Evolutionary conservation across 768 basidiomycete species (phyloP).

Genomic region (Strobilomyces dryophilus): DNA sequence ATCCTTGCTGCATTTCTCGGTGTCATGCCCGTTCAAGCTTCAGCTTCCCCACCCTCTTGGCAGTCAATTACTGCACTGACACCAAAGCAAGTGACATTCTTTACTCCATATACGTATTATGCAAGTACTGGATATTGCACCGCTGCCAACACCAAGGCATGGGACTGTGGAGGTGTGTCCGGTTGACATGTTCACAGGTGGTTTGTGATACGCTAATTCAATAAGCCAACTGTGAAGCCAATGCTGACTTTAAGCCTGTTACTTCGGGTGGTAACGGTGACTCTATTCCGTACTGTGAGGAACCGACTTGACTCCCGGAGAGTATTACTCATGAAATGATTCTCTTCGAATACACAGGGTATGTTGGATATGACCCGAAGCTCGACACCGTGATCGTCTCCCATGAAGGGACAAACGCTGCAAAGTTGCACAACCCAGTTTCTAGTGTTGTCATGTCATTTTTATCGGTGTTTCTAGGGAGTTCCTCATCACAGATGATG

Average conservation of each 20-base stretch:
- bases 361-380: conserved; percentile 45
- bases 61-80: conserved; percentile 39
- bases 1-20: conserved; percentile 16
- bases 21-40: conserved; percentile 9
- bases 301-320: not conserved
- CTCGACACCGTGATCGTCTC: conserved; percentile 34
- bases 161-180: conserved; percentile 54
- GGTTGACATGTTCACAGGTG: not conserved
- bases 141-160: conserved; percentile 39
- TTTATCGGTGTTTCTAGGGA: conserved; percentile 20
- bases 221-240: conserved; percentile 45
- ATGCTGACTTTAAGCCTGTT: conserved; percentile 41
- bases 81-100: conserved; percentile 38
- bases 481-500: conserved; percentile 39
- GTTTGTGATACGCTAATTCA: not conserved
- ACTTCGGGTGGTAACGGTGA: conserved; percentile 47
- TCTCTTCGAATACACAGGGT: conserved; percentile 34
- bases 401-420: conserved; percentile 34
- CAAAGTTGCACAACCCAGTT: not conserved
- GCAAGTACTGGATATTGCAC: conserved; percentile 50
- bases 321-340: not conserved
- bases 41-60: conserved; percentile 28
- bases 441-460: not conserved
- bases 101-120: conserved; percentile 46
- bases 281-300: conserved; percentile 40